phyloP scores from a whole-genome alignment of 768 basidiomycete genomes.

The Astraeus odoratus region DNA sequence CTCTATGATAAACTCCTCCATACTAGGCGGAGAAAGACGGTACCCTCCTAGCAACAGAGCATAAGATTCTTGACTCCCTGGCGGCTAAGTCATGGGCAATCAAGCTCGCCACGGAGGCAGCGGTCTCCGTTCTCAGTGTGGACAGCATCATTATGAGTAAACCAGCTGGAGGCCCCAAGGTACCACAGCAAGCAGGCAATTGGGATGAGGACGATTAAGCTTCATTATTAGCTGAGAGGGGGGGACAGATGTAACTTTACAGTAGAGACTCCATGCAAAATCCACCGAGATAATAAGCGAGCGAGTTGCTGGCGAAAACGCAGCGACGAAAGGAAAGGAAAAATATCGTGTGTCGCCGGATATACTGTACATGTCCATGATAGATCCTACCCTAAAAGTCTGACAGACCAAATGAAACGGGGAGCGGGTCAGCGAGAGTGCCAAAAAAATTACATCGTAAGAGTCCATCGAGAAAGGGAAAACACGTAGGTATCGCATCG shows the following conservation, averaged over 20 bases:
- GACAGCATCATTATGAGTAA: conserved; percentile 98
- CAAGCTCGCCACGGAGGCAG: conserved; percentile 85
- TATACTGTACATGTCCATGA: conserved; percentile 29
- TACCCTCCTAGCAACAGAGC: conserved; percentile 54
- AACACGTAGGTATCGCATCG: conserved; percentile 1
- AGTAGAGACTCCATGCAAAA: too few species aligned
- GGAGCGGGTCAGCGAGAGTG: too few species aligned
- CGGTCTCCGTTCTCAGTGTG: conserved; percentile 84
- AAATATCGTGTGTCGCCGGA: too few species aligned
- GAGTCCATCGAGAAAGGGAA: conserved; percentile 11
- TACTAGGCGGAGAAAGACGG: conserved; percentile 70
- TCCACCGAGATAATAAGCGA: too few species aligned
- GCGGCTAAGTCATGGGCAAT: conserved; percentile 90
- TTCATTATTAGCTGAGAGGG: too few species aligned
- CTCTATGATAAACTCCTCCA: neutral
- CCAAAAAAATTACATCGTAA: conserved; percentile 20
- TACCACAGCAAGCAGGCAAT: conserved; percentile 81
- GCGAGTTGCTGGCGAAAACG: too few species aligned
- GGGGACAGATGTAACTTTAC: too few species aligned
- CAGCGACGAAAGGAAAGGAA: too few species aligned
- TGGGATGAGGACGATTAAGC: conserved; percentile 76
- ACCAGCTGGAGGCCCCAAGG: conserved; percentile 82
- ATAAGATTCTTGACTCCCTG: conserved; percentile 79
- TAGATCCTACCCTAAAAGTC: conserved; percentile 19
- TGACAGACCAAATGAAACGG: neutral